Percentiles rank a stretch among this genome's conserved stretches.
These are phyloP conservation scores for Eimeria praecox DNA, from an alignment of 169 alveolate genomes.

Conservation along the genomic window DNA sequence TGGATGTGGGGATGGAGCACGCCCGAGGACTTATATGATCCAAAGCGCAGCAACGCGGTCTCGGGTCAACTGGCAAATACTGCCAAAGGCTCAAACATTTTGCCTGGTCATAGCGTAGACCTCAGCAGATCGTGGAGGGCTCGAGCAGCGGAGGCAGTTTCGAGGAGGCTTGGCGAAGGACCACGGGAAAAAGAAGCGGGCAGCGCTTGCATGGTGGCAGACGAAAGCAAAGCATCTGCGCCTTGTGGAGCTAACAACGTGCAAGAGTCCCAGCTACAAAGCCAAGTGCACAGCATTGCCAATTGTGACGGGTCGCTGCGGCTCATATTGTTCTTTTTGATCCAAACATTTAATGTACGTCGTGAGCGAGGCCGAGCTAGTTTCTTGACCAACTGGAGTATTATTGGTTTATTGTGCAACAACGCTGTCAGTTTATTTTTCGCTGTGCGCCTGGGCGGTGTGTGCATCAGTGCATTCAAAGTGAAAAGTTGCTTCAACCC, in stretches of 20 bases:
- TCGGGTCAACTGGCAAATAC: background rate
- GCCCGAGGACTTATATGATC: background rate
- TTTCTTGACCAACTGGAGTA: background rate
- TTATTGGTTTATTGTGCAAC: background rate
- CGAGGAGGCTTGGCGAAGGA: constrained; percentile 7
- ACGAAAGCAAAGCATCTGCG: background rate
- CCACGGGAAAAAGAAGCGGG: constrained; percentile 3
- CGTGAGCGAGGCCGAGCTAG: background rate
- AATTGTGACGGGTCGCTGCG: constrained; percentile 30
- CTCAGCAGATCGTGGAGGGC: constrained; percentile 68
- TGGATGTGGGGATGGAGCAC: constrained; percentile 64
- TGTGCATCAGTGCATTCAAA: constrained; percentile 60
- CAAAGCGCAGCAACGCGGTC: background rate
- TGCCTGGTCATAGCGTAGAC: background rate
- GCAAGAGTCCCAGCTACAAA: background rate
- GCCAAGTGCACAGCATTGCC: background rate
- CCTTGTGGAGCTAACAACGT: background rate
- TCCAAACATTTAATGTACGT: constrained; percentile 62
- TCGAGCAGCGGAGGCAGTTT: constrained; percentile 64
- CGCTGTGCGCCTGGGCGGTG: background rate
- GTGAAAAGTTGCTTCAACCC: constrained; percentile 39
- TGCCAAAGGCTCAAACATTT: background rate
- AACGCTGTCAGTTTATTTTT: background rate
- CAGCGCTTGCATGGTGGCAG: background rate
- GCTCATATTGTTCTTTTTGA: constrained; percentile 50